phyloP scores from a whole-genome alignment of 2,329 filamentous ascomycete genomes.

The Cytospora schulzeri region DNA sequence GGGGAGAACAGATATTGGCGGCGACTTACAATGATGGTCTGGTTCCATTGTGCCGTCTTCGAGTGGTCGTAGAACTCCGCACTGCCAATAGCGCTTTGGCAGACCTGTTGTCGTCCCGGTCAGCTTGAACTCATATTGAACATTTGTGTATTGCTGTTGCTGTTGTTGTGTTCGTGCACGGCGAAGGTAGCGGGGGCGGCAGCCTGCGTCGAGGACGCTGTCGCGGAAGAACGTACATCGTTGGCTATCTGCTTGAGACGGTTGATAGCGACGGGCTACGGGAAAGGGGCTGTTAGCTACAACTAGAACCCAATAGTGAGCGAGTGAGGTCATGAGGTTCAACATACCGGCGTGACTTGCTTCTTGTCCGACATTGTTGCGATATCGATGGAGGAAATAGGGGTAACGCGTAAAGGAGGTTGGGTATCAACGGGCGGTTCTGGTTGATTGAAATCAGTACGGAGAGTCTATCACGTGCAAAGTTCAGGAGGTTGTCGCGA shows the following conservation, averaged over 20 bases:
- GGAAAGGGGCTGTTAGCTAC: slow-evolving; percentile 14
- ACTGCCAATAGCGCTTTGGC: slow-evolving; percentile 72
- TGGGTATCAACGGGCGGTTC: not conserved
- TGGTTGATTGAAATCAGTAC: not conserved
- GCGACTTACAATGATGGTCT: slow-evolving; percentile 78
- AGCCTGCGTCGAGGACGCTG: slow-evolving; percentile 6
- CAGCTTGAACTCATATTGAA: not conserved
- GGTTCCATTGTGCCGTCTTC: slow-evolving; percentile 87
- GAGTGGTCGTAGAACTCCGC: slow-evolving; percentile 84
- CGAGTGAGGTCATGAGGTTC: not conserved
- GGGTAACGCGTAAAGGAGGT: slow-evolving; percentile 14
- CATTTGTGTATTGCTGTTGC: too few species aligned
- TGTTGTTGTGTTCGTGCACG: not conserved
- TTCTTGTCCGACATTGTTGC: slow-evolving; percentile 27
- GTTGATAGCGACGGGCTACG: slow-evolving; percentile 74
- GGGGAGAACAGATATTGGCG: not conserved
- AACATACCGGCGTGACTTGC: slow-evolving; percentile 24
- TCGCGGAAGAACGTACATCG: slow-evolving; percentile 61
- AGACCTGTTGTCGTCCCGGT: slow-evolving; percentile 63
- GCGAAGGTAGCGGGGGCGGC: not conserved
- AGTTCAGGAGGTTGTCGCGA: not conserved
- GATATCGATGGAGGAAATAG: slow-evolving; percentile 17
- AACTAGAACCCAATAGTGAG: not conserved
- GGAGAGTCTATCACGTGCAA: not conserved
- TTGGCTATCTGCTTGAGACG: slow-evolving; percentile 83